phyloP scores from a whole-genome alignment of 2,329 filamentous ascomycete species.

The Ciborinia camelliae region DNA sequence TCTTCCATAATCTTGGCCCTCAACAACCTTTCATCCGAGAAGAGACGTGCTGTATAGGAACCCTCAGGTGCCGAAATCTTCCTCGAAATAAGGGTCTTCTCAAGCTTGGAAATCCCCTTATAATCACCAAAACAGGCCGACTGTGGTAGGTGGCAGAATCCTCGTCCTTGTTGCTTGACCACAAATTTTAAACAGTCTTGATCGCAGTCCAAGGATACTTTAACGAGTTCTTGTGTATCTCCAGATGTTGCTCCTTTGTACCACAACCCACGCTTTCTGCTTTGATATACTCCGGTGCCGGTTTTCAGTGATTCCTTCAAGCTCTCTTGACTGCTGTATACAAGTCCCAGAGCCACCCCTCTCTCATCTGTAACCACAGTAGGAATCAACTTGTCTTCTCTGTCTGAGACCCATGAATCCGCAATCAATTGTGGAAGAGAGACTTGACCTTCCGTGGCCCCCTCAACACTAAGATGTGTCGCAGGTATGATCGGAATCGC shows the following conservation, averaged over 20 bases:
- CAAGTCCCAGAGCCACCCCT: constrained; percentile 78
- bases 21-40: constrained; percentile 85
- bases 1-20: constrained; percentile 98
- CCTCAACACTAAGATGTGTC: constrained; percentile 62
- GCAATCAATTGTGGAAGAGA: constrained; percentile 70
- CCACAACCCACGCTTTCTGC: constrained; percentile 92
- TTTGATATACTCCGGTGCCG: constrained; percentile 82
- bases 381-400: constrained; percentile 77
- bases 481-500: constrained; percentile 75
- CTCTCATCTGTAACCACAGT: constrained; percentile 90
- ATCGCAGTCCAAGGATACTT: constrained; percentile 86
- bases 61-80: constrained; percentile 80
- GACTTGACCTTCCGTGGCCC: constrained; percentile 56
- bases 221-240: constrained; percentile 85
- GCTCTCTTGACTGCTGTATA: constrained; percentile 92
- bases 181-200: constrained; percentile 87
- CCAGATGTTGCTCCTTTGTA: constrained; percentile 94
- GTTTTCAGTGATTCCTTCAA: constrained; percentile 82
- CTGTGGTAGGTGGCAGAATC: constrained; percentile 92
- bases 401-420: constrained; percentile 74
- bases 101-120: constrained; percentile 74
- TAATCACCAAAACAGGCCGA: constrained; percentile 89
- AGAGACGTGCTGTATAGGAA: constrained; percentile 90
- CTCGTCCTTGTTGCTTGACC: constrained; percentile 81
- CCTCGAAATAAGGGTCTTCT: constrained; percentile 79